Base-by-base conservation (phyloP, 768 basidiomycete genomes). In the Termitomyces sp. region DNA sequence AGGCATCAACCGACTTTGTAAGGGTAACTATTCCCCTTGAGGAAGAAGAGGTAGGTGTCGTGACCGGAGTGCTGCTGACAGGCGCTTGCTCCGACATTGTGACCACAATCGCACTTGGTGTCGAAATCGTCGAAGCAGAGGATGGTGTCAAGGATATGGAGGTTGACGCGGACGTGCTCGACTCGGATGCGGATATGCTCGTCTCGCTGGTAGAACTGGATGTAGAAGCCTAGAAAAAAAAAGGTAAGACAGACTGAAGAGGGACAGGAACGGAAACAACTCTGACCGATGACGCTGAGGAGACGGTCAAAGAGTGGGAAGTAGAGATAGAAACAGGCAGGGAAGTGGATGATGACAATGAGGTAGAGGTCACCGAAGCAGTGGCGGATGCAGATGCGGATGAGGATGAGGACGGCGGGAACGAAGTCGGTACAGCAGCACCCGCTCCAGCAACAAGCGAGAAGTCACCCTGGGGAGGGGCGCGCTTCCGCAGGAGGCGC, bases 401-500 rank as follows among this genome's bases (percentile, higher is more conserved):
- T 30, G 66, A 52, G 36, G 53, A n/a, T n/a, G n/a, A n/a, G n/a
- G n/a, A 40, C 6, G 61, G 50, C 38, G 59, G 22, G n/a, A 65
- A 61, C 24, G 66, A 59, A 32, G 63, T 61, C 11, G 68, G 58
- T 13, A 64, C 50, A 57, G 72, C 66, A 22, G 67, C 64, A 38
- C 68, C 64, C 43, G 72, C 75, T 60, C 73, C 76, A 58, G 69
- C 70, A 59, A 74, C 67, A 50, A 68, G 57, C 20, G 57, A 57
- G 59, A 35, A 56, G 32, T 38, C 38, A 35, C 60, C 60, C 56
- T 67, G 66, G 55, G 68, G 59, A 1, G 79, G 75, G 4, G 74
- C 67, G 38, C 89, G 86, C 68, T 87, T 90, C 74, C 78, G 88
- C 63, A 91, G 68, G 68, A 92, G 71, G 65, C 89, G 86, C 65